Percentiles rank a stretch among this genome's conserved stretches.
Evolutionary conservation across 2,329 filamentous ascomycete species (phyloP).

Genomic region (Xylaria sp.): DNA sequence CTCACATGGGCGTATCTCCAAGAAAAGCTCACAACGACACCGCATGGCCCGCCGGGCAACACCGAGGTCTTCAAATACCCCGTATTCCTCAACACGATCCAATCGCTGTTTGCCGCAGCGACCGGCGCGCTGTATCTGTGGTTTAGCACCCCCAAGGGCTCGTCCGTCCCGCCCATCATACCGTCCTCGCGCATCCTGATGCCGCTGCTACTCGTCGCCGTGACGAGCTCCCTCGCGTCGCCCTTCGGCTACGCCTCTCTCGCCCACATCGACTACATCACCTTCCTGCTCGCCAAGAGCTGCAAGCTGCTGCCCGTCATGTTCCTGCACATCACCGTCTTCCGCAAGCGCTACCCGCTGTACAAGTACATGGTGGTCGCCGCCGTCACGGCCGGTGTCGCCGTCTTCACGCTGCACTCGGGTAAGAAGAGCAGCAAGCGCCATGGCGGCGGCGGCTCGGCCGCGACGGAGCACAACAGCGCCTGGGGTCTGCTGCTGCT

Average conservation of each 20-base stretch:
- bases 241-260: slow-evolving; percentile 95
- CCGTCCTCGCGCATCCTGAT: slow-evolving; percentile 78
- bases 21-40: slow-evolving; percentile 95
- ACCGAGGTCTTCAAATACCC: slow-evolving; percentile 90
- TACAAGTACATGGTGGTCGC: slow-evolving; percentile 97
- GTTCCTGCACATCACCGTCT: slow-evolving; percentile 93
- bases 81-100: slow-evolving; percentile 95
- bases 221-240: slow-evolving; percentile 89
- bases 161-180: slow-evolving; percentile 73
- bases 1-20: slow-evolving; percentile 96
- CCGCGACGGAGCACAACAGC: slow-evolving; percentile 67
- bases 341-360: slow-evolving; percentile 86
- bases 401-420: slow-evolving; percentile 91
- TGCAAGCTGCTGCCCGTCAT: slow-evolving; percentile 99
- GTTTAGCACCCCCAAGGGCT: slow-evolving; percentile 65
- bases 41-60: slow-evolving; percentile 72
- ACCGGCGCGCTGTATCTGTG: slow-evolving; percentile 85
- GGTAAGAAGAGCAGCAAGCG: slow-evolving; percentile 63
- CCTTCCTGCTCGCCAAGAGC: slow-evolving; percentile 95
- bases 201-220: slow-evolving; percentile 83
- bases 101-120: slow-evolving; percentile 86
- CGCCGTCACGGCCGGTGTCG: slow-evolving; percentile 90
- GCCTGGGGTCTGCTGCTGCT: slow-evolving; percentile 85
- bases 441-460: slow-evolving; percentile 56
- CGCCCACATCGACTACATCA: slow-evolving; percentile 96